Base-by-base conservation (phyloP, 2,329 filamentous ascomycete species). In the Penicillium sumatraense region DNA sequence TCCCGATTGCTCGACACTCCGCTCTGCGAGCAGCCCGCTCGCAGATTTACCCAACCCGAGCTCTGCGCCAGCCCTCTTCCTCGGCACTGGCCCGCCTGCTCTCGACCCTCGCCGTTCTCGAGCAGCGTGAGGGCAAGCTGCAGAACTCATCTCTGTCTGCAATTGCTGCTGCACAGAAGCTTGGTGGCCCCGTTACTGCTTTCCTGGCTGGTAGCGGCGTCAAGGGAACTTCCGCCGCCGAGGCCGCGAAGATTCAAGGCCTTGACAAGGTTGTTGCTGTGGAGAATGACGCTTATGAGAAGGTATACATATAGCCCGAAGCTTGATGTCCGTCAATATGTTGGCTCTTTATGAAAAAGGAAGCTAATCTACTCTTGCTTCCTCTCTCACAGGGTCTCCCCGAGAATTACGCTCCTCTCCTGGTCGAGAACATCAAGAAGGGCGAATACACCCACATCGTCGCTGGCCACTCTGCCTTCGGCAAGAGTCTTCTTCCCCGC, bases 351-450 rank as follows among this genome's bases (percentile, higher is more conserved):
- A 24, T 41, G 21, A 26, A 10, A 46, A 10, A 14, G 16, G 21
- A 47, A 51, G 48, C 51, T 26, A n/a, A 29, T 16, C 16, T 13
- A 2, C 6, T 54, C 10, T 53, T 38, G 13, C 26, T 42, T 35
- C 47, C 48, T 31, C 13, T 21, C 45, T 38, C 48, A 24, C 62
- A 92, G 90, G 91, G 92, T 47, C 84, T 99, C 2, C 87, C 95
- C 49, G 95, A 99, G 79, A 97, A 91, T 81, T 98, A 86, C 71
- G 95, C 93, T n/a, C 90, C 92, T 53, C 81, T 99, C 44, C 82
- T 99, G 36, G 89, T 92, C 49, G 93, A 98, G 75, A 99, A 98
- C 76, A 93, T 98, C 77, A 96, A 96, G 80, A 95, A 95, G 73
- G 93, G 91, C 57, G 90, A 88, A 57, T 98, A 92, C 75, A 96